phyloP scores from a whole-genome alignment of 2,329 filamentous ascomycete genomes.

The Aspergillus sp. region DNA sequence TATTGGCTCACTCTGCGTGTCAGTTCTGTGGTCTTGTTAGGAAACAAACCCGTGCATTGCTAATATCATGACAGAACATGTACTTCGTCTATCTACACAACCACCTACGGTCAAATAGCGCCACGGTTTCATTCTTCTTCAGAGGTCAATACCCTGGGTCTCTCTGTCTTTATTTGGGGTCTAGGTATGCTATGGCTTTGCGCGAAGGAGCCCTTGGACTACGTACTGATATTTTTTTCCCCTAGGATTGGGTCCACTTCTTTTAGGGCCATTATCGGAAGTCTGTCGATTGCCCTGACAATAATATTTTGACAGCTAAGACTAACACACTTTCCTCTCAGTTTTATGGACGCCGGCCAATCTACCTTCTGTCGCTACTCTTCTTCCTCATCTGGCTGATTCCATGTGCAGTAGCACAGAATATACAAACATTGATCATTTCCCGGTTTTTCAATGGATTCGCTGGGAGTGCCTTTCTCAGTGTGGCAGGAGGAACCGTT shows the following conservation, averaged over 20 bases:
- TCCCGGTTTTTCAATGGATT: slow-evolving; percentile 66
- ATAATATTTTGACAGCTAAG: too few relatives aligned
- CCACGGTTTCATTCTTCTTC: slow-evolving; percentile 47
- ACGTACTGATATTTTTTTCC: too few relatives aligned
- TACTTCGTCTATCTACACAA: slow-evolving; percentile 83
- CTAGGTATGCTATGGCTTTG: slow-evolving; percentile 20
- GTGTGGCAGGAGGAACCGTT: slow-evolving; percentile 79
- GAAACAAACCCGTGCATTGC: background rate
- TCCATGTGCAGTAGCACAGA: slow-evolving; percentile 73
- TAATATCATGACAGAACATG: slow-evolving; percentile 60
- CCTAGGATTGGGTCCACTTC: slow-evolving; percentile 56
- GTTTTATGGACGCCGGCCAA: slow-evolving; percentile 79
- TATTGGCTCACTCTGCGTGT: slow-evolving; percentile 77
- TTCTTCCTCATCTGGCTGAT: slow-evolving; percentile 79
- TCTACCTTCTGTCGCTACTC: slow-evolving; percentile 73
- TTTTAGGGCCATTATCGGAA: slow-evolving; percentile 65
- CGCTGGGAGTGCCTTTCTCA: slow-evolving; percentile 55
- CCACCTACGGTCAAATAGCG: slow-evolving; percentile 80
- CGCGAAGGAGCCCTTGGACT: too few relatives aligned
- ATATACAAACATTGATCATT: slow-evolving; percentile 75
- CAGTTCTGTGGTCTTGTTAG: slow-evolving; percentile 43
- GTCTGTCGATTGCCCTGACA: slow-evolving; percentile 20
- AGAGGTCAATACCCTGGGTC: slow-evolving; percentile 46
- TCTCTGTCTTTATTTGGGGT: background rate
- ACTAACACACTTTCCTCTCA: slow-evolving; percentile 25